A percentile compares a stretch with the other conserved stretches of the same genome.
phyloP scores from a whole-genome alignment of 1,284 basidiomycete genomes.

The Cutaneotrichosporon cavernicola region DNA sequence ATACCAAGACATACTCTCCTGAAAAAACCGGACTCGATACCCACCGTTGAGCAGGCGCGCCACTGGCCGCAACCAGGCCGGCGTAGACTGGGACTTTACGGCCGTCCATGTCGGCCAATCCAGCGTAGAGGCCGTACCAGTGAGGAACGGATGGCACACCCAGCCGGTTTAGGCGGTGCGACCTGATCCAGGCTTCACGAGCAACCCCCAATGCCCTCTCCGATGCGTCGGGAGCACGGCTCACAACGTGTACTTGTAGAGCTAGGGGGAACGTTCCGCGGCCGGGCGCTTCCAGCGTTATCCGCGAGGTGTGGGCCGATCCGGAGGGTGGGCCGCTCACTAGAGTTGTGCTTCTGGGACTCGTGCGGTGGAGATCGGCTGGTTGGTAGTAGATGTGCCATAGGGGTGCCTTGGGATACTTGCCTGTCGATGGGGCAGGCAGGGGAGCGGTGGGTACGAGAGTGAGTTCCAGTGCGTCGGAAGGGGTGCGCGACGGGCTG shows the following conservation, averaged over 20 bases:
- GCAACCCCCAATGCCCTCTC: not conserved
- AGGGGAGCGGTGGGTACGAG: not conserved
- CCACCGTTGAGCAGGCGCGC: not conserved
- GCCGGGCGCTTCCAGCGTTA: not conserved
- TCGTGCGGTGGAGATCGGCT: not conserved
- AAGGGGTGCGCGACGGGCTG: not conserved
- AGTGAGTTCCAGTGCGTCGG: not conserved
- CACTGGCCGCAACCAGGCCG: not conserved
- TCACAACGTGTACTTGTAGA: not conserved
- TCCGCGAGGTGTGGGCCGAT: not conserved
- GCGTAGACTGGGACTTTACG: not conserved
- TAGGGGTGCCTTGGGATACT: not conserved
- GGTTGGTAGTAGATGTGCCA: conserved; percentile 1
- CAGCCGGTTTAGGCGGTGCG: not conserved
- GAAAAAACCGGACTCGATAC: not conserved
- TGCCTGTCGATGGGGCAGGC: not conserved
- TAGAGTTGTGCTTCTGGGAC: not conserved
- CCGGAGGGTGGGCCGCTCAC: not conserved
- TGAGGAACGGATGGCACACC: not conserved
- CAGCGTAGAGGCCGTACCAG: conserved; percentile 3
- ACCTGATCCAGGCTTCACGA: conserved; percentile 1
- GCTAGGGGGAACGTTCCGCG: not conserved
- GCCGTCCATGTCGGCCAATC: not conserved
- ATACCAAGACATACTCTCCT: not conserved
- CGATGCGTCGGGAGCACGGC: not conserved